Percentiles rank a stretch among this genome's conserved stretches.
These are phyloP conservation scores for Malus hybrid DNA, from an alignment of 331 rosid species.

Conservation along the genomic window DNA sequence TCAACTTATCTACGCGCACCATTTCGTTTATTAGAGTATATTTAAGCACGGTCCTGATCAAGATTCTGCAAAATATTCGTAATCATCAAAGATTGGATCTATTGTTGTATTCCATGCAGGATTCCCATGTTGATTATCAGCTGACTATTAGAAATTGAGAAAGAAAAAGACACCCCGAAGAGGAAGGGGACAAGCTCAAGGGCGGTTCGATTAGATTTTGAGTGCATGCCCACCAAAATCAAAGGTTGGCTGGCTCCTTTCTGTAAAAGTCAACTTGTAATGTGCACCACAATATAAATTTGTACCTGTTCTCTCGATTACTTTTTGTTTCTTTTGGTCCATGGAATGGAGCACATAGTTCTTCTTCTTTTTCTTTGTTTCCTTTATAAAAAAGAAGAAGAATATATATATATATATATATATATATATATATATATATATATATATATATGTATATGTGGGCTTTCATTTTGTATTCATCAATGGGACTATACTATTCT, in stretches of 20 bases:
- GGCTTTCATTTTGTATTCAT: too few species aligned
- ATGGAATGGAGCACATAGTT: too few species aligned
- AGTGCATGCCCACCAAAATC: constrained; percentile 1
- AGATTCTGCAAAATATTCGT: not conserved
- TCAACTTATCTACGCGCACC: constrained; percentile 7
- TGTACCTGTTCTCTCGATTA: not conserved
- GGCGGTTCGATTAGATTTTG: not conserved
- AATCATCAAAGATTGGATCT: not conserved
- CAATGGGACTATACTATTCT: too few species aligned
- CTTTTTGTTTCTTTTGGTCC: not conserved
- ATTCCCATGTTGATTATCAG: not conserved
- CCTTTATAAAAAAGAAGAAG: too few species aligned
- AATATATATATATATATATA: too few species aligned
- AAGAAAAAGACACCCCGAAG: not conserved
- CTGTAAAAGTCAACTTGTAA: not conserved
- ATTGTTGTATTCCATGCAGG: constrained; percentile 2
- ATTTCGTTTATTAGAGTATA: not conserved
- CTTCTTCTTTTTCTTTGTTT: too few species aligned
- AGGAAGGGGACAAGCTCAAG: not conserved
- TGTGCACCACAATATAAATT: not conserved
- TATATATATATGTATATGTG: too few species aligned
- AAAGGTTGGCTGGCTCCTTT: not conserved
- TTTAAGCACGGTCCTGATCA: not conserved
- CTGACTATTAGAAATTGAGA: not conserved
- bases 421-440: too few species aligned